Percentiles rank a stretch among this genome's conserved stretches.
These are phyloP conservation scores for Cercis canadensis DNA, from an alignment of 306 rosid species.

Conservation along the genomic window DNA sequence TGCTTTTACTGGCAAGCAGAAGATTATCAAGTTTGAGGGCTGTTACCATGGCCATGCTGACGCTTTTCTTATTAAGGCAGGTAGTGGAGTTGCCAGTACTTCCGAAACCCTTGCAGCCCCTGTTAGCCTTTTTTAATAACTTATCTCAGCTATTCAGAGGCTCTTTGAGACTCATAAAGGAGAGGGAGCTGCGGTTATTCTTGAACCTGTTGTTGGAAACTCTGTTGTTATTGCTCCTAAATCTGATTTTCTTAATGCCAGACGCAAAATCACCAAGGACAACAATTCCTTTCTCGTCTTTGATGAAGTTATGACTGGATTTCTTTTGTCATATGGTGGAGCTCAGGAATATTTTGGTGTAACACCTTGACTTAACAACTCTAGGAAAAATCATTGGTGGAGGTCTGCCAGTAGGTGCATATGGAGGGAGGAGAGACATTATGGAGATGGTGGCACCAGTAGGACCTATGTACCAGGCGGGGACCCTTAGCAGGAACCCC, in stretches of 20 bases:
- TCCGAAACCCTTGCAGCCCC: conserved; percentile 77
- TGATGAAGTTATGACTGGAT: conserved; percentile 96
- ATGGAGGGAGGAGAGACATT: conserved; percentile 92
- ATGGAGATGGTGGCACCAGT: conserved; percentile 98
- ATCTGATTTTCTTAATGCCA: conserved; percentile 66
- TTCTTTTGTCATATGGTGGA: conserved; percentile 92
- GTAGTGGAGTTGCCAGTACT: conserved; percentile 95
- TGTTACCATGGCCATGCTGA: conserved; percentile 99
- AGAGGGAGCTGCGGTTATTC: conserved; percentile 76
- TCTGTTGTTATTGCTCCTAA: conserved; percentile 81
- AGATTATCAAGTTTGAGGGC: conserved; percentile 93
- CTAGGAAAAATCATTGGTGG: conserved; percentile 98
- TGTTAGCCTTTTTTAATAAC: conserved; percentile 86
- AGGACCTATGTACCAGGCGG: conserved; percentile 97
- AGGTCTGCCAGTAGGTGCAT: conserved; percentile 94
- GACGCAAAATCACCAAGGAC: conserved; percentile 74
- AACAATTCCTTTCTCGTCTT: conserved; percentile 73
- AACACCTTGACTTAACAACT: conserved; percentile 82
- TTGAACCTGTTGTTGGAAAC: conserved; percentile 96
- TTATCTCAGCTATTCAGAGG: conserved; percentile 66
- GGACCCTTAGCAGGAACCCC: conserved; percentile 96
- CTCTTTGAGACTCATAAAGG: conserved; percentile 70
- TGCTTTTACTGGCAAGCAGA: conserved; percentile 75
- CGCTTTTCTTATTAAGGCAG: conserved; percentile 94
- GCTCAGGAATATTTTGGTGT: conserved; percentile 91